phyloP scores from a whole-genome alignment of 805 yeast species.

The Saccharomycopsis olivae region DNA sequence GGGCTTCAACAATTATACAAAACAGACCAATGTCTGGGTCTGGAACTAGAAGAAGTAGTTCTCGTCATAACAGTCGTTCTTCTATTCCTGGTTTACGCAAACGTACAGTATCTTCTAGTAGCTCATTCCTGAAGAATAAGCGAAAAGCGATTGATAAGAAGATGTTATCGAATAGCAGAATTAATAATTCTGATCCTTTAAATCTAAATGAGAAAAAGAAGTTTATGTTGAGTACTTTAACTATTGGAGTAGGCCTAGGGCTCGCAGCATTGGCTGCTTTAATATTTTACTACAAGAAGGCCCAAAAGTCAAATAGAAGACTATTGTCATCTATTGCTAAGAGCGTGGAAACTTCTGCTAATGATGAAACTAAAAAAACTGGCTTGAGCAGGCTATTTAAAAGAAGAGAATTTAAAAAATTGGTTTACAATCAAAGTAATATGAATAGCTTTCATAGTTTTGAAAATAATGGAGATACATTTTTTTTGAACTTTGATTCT shows the following conservation, averaged over 20 bases:
- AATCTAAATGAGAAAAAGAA: conserved; percentile 9
- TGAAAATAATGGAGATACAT: too few species aligned
- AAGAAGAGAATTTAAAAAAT: neutral
- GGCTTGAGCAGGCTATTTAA: neutral
- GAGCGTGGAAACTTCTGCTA: neutral
- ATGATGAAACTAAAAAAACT: too few species aligned
- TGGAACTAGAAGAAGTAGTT: neutral
- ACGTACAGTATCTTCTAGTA: conserved; percentile 3
- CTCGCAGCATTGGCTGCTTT: conserved; percentile 15
- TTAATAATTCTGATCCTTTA: conserved; percentile 13
- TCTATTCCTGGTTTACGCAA: neutral
- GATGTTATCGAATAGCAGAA: conserved; percentile 8
- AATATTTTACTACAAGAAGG: conserved; percentile 4
- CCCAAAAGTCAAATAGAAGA: neutral
- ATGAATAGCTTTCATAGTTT: too few species aligned
- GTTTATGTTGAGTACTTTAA: conserved; percentile 5
- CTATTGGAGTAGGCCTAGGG: conserved; percentile 13
- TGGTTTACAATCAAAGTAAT: neutral
- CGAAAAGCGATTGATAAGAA: too few species aligned
- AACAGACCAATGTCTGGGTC: neutral
- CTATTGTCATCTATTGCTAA: neutral
- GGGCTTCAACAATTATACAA: conserved; percentile 18
- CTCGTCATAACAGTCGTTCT: neutral
- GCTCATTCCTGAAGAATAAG: conserved; percentile 4
- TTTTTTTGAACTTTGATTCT: too few species aligned